Conservation (phyloP, 1,139 yeast species). For the Taiozyma sp. region DNA sequence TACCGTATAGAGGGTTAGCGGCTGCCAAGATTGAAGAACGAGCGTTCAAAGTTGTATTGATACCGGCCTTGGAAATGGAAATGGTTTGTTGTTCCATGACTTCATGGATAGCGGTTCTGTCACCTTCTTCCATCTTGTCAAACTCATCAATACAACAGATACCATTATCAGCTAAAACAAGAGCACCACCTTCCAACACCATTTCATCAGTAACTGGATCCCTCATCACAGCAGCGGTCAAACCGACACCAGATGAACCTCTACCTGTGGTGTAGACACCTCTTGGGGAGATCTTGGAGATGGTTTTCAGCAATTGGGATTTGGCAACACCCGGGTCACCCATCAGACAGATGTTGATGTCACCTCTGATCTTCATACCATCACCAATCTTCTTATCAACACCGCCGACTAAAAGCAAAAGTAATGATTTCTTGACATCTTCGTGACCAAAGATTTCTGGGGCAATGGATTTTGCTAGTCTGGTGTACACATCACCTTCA, state of each 20-base stretch:
- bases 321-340: conserved; percentile 99
- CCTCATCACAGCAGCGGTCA: conserved; percentile 98
- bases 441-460: conserved; percentile 96
- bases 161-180: conserved; percentile 96
- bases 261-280: conserved; percentile 98
- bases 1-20: conserved; percentile 94
- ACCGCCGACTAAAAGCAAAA: conserved; percentile 87
- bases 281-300: conserved; percentile 91
- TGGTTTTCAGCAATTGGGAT: conserved; percentile 89
- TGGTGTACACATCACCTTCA: conserved; percentile 70
- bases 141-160: conserved; percentile 98
- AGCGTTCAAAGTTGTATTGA: conserved; percentile 93
- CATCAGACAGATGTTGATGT: conserved; percentile 92
- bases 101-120: conserved; percentile 97
- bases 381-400: conserved; percentile 93
- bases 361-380: conserved; percentile 97
- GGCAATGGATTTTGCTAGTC: conserved; percentile 85
- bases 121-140: conserved; percentile 97
- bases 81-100: conserved; percentile 99
- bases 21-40: conserved; percentile 95
- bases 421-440: conserved; percentile 87
- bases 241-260: conserved; percentile 98
- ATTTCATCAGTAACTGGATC: conserved; percentile 98
- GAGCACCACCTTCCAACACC: conserved; percentile 98
- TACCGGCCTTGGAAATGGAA: conserved; percentile 96